phyloP scores from a whole-genome alignment of 495 filamentous ascomycete genomes.

The Parathielavia appendiculata region DNA sequence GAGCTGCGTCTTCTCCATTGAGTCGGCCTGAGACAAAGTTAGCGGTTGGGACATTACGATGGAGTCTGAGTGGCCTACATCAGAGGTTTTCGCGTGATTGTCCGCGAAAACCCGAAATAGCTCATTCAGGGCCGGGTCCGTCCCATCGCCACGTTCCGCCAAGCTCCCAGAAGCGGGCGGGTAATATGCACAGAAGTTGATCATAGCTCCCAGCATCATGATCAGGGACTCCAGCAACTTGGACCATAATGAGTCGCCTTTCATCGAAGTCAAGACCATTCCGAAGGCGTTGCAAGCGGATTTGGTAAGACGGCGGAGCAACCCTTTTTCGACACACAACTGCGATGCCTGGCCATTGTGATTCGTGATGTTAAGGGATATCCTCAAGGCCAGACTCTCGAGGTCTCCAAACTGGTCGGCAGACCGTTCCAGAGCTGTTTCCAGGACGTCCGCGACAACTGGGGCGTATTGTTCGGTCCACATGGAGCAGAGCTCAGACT shows the following conservation, averaged over 20 bases:
- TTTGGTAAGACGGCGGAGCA: conserved; percentile 52
- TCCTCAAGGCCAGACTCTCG: conserved; percentile 52
- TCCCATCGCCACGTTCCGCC: conserved; percentile 26
- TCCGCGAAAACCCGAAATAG: conserved; percentile 50
- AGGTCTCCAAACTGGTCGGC: conserved; percentile 31
- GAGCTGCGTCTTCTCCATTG: conserved; percentile 72
- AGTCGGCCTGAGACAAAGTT: conserved; percentile 60
- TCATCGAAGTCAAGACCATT: conserved; percentile 41
- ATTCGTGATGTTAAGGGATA: conserved; percentile 85
- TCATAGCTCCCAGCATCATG: conserved; percentile 74
- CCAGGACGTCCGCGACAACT: conserved; percentile 36
- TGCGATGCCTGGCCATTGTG: conserved; percentile 64
- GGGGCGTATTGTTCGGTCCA: conserved; percentile 42
- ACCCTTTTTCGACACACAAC: conserved; percentile 53
- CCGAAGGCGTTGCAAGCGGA: conserved; percentile 37
- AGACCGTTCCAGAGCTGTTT: conserved; percentile 31
- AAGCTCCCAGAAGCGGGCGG: conserved; percentile 44
- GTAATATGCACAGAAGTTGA: conserved; percentile 81
- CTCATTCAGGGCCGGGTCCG: conserved; percentile 38
- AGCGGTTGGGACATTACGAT: background rate
- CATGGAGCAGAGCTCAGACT: conserved; percentile 28
- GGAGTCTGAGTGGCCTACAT: conserved; percentile 37
- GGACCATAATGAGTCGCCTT: conserved; percentile 34
- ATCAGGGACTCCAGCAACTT: conserved; percentile 64
- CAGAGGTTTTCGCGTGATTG: conserved; percentile 44